Percentiles rank a stretch among this genome's conserved stretches.
Evolutionary conservation across 2,329 filamentous ascomycete genomes (phyloP).

Genomic region (Colletotrichum musicola): DNA sequence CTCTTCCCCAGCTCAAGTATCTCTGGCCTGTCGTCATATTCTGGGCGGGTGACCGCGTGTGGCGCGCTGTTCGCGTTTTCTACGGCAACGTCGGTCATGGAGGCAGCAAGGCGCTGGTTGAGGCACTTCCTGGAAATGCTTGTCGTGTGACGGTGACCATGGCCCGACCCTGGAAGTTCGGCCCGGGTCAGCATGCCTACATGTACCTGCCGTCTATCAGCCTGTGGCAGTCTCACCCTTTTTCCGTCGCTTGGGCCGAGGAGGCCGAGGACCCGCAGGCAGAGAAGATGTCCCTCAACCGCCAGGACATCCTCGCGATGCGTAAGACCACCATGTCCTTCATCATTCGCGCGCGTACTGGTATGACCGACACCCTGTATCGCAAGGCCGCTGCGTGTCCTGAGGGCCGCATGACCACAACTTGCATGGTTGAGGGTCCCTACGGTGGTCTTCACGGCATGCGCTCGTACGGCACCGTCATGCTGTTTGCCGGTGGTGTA

Average conservation of each 20-base stretch:
- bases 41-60: conserved; percentile 74
- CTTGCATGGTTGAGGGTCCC: conserved; percentile 79
- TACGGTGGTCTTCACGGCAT: conserved; percentile 80
- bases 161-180: conserved; percentile 81
- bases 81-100: conserved; percentile 77
- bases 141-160: conserved; percentile 79
- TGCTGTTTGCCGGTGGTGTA: conserved; percentile 84
- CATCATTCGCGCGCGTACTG: conserved; percentile 79
- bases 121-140: conserved; percentile 82
- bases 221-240: conserved; percentile 82
- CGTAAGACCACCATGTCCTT: conserved; percentile 77
- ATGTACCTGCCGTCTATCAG: conserved; percentile 81
- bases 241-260: conserved; percentile 83
- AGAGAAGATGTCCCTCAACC: conserved; percentile 70
- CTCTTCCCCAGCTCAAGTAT: conserved; percentile 68
- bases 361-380: conserved; percentile 79
- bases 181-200: conserved; percentile 83
- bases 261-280: conserved; percentile 65
- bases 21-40: conserved; percentile 72
- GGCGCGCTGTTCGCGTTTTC: conserved; percentile 70
- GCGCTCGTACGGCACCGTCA: conserved; percentile 81
- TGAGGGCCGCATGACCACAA: conserved; percentile 72
- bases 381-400: conserved; percentile 73
- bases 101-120: conserved; percentile 76
- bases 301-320: conserved; percentile 69